Conservation (phyloP, 805 yeast species). For the Saccharomyces mikatae region DNA sequence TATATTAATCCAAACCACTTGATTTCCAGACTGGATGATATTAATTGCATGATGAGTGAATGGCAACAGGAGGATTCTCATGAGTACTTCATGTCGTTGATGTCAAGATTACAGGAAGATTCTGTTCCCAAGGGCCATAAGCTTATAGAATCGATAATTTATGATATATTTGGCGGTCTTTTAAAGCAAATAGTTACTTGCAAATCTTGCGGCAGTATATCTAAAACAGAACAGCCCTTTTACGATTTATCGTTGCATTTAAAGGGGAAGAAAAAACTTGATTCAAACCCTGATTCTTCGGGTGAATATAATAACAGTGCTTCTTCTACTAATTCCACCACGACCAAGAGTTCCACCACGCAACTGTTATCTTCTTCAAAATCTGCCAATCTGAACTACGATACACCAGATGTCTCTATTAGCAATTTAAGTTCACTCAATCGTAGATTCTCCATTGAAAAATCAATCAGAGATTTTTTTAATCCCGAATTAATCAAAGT, state of each 20-base stretch:
- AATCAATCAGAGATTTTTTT: conserved; percentile 74
- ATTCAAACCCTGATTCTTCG: conserved; percentile 16
- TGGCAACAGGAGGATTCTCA: conserved; percentile 99
- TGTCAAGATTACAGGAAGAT: conserved; percentile 85
- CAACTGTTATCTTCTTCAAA: neutral
- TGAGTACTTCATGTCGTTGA: conserved; percentile 88
- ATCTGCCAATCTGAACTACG: neutral
- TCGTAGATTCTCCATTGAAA: conserved; percentile 55
- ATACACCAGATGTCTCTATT: neutral
- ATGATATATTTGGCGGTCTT: conserved; percentile 91
- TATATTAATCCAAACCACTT: conserved; percentile 70
- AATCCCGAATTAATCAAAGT: conserved; percentile 68
- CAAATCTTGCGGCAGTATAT: conserved; percentile 68
- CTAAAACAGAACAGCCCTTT: conserved; percentile 85
- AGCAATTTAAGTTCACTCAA: neutral
- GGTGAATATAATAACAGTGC: conserved; percentile 1
- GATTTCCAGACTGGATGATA: conserved; percentile 64
- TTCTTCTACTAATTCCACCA: neutral
- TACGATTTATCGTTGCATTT: conserved; percentile 85
- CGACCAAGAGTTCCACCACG: neutral
- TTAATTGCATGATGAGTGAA: conserved; percentile 92
- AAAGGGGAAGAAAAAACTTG: conserved; percentile 41
- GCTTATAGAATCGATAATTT: conserved; percentile 69
- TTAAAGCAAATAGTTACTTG: conserved; percentile 81
- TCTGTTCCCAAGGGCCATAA: conserved; percentile 85